Percentiles rank a stretch among this genome's conserved stretches.
phyloP scores from a whole-genome alignment of 2,329 filamentous ascomycete genomes.

The Ilyonectria sp. region DNA sequence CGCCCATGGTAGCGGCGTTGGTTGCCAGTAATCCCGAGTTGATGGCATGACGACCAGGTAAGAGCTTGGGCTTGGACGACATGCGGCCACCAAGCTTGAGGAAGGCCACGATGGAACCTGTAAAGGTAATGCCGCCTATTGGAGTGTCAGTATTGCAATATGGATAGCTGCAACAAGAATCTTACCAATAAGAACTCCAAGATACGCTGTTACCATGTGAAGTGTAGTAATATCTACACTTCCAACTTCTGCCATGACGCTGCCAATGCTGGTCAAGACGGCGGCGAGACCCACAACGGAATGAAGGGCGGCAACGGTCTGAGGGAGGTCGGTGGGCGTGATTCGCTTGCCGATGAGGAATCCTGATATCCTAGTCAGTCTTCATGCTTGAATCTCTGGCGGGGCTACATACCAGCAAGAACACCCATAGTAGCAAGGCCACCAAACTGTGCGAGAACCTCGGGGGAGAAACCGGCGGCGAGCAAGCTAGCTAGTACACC shows the following conservation, averaged over 20 bases:
- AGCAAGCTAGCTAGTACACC: conserved; percentile 87
- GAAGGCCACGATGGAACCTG: conserved; percentile 91
- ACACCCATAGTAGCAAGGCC: conserved; percentile 80
- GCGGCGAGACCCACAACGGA: conserved; percentile 92
- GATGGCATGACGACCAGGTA: conserved; percentile 82
- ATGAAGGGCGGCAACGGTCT: conserved; percentile 90
- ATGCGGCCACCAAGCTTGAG: conserved; percentile 88
- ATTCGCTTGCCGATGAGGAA: conserved; percentile 88
- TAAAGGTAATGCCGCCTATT: conserved; percentile 85
- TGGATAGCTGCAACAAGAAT: background rate
- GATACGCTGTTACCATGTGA: conserved; percentile 88
- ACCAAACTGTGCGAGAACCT: conserved; percentile 86
- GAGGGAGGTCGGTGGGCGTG: conserved; percentile 88
- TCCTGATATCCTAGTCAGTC: conserved; percentile 57
- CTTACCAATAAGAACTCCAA: conserved; percentile 85
- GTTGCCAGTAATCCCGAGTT: conserved; percentile 82
- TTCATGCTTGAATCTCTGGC: background rate
- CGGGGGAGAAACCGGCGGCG: conserved; percentile 84
- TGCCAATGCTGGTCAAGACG: conserved; percentile 89
- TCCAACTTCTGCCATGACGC: conserved; percentile 80
- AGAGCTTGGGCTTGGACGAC: conserved; percentile 80
- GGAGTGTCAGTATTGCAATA: conserved; percentile 1
- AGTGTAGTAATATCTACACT: conserved; percentile 77
- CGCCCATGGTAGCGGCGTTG: conserved; percentile 87
- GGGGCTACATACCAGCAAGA: conserved; percentile 64